phyloP scores from a whole-genome alignment of 768 basidiomycete genomes.

The Ephemerocybe angulata region DNA sequence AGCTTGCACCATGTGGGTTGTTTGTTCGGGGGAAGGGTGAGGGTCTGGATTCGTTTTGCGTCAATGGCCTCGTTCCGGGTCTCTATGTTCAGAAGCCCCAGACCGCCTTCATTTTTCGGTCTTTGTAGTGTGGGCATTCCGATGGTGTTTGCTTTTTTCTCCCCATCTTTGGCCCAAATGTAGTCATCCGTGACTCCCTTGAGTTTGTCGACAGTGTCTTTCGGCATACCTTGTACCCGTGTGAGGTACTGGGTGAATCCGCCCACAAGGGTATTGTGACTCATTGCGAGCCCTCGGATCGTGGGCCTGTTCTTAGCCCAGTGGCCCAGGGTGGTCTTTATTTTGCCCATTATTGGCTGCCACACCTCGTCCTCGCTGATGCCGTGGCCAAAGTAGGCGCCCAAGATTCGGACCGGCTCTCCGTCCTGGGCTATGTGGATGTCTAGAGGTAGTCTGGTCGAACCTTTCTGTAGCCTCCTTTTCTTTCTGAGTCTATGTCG shows the following conservation, averaged over 20 bases:
- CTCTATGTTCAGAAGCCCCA: constrained; percentile 21
- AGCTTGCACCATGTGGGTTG: constrained; percentile 26
- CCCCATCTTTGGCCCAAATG: constrained; percentile 20
- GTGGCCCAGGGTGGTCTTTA: constrained; percentile 13
- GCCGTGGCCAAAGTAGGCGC: constrained; percentile 29
- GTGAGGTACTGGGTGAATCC: constrained; percentile 34
- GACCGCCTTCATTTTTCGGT: constrained; percentile 20
- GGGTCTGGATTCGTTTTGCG: constrained; percentile 20
- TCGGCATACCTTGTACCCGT: constrained; percentile 35
- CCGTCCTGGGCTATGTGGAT: constrained; percentile 28
- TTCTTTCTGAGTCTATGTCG: constrained; percentile 11
- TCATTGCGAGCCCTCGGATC: constrained; percentile 24
- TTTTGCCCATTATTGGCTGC: constrained; percentile 24
- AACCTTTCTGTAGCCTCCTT: background rate
- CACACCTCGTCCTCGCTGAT: constrained; percentile 20
- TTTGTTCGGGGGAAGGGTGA: constrained; percentile 10
- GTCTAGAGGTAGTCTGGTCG: constrained; percentile 7
- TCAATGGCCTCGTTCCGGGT: constrained; percentile 25
- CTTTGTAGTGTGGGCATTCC: constrained; percentile 16
- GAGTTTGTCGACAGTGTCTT: constrained; percentile 17
- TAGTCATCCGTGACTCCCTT: constrained; percentile 20
- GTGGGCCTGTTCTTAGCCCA: constrained; percentile 29
- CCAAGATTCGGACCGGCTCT: constrained; percentile 25
- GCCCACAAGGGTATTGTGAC: constrained; percentile 12
- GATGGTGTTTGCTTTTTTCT: constrained; percentile 10